These are phyloP conservation scores for Dissoconium aciculare DNA, from an alignment of 2,329 filamentous ascomycete species.

Conservation along the genomic window DNA sequence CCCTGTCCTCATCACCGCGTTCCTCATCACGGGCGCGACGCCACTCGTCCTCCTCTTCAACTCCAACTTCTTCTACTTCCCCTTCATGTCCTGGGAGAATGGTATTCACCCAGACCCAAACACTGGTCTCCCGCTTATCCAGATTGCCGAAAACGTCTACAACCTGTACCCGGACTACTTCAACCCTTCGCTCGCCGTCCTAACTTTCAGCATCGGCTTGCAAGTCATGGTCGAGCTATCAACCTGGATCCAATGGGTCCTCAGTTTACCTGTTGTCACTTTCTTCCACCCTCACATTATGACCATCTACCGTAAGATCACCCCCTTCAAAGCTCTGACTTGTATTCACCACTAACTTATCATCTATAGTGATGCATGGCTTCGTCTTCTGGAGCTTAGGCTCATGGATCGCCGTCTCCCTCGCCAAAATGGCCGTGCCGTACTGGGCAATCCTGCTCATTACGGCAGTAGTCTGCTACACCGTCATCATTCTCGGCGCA, in stretches of 20 bases:
- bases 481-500: conserved; percentile 9
- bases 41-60: conserved; percentile 27
- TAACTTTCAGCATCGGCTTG: conserved; percentile 26
- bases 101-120: conserved; percentile 29
- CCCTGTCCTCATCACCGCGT: conserved; percentile 23
- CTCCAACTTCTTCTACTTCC: conserved; percentile 23
- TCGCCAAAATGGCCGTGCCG: conserved; percentile 19
- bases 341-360: too few relatives aligned
- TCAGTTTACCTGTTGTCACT: conserved; percentile 28
- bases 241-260: conserved; percentile 27
- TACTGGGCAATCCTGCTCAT: conserved; percentile 25
- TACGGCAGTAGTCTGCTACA: conserved; percentile 25
- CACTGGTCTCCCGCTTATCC: conserved; percentile 30
- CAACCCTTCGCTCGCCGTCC: conserved; percentile 30
- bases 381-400: conserved; percentile 33
- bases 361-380: conserved; percentile 28
- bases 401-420: conserved; percentile 24
- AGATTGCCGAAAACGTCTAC: conserved; percentile 28
- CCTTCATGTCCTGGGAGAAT: conserved; percentile 28
- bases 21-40: conserved; percentile 23
- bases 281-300: conserved; percentile 36
- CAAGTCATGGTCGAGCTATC: conserved; percentile 25
- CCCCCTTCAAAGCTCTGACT: not conserved
- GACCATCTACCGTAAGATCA: conserved; percentile 29
- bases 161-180: conserved; percentile 35